A percentile compares a stretch with the other conserved stretches of the same genome.
phyloP scores from a whole-genome alignment of 1,139 yeast species.

The Pichia norvegensis region DNA sequence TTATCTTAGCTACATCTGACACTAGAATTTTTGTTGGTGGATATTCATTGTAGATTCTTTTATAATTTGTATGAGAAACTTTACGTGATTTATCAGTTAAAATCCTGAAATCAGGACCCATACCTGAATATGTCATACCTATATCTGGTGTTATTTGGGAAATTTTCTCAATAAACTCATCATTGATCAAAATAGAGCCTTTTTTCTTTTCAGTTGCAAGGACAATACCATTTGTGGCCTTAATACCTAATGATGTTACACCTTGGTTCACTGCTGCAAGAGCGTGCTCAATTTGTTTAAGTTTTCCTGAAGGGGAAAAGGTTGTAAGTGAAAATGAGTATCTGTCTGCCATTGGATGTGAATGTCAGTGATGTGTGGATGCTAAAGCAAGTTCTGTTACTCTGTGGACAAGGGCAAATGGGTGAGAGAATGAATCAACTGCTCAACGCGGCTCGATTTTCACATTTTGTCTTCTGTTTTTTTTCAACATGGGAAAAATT shows the following conservation, averaged over 20 bases:
- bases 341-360: constrained; percentile 76
- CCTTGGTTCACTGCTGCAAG: constrained; percentile 97
- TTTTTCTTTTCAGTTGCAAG: constrained; percentile 95
- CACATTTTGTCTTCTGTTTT: too few relatives aligned
- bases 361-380: not conserved
- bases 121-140: constrained; percentile 95
- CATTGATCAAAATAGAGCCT: constrained; percentile 66
- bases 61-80: constrained; percentile 86
- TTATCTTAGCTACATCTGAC: constrained; percentile 88
- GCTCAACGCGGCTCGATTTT: not conserved
- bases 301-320: constrained; percentile 58
- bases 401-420: not conserved
- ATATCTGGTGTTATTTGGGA: constrained; percentile 87
- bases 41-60: constrained; percentile 88
- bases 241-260: constrained; percentile 92
- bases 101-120: constrained; percentile 98
- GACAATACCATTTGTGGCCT: constrained; percentile 93
- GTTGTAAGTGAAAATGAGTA: constrained; percentile 81
- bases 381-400: not conserved
- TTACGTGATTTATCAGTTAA: constrained; percentile 90
- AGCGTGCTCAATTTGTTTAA: constrained; percentile 97
- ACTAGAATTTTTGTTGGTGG: constrained; percentile 95
- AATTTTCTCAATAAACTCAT: constrained; percentile 71
- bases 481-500: not conserved
- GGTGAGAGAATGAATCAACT: not conserved